Base-by-base conservation (phyloP, 768 basidiomycete genomes). In the Thelephora ganbajun region DNA sequence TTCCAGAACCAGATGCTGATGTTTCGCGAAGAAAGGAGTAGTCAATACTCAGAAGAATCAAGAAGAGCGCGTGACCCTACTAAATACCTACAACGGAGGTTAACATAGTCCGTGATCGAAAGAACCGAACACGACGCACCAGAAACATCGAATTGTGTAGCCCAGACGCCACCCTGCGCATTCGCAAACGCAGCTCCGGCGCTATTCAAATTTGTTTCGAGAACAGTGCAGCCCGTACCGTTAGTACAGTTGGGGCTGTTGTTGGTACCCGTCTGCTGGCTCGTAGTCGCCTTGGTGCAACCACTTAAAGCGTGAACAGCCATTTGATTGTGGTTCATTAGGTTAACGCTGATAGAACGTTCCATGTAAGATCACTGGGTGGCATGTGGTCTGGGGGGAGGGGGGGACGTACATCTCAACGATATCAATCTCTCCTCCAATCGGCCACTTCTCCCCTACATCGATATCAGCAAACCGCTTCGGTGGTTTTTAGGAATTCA, bases 131-230 rank as follows among this genome's bases (percentile, higher is more conserved):
- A 71, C 68, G 55, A 70, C 44, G 74, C 66, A 13, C 73, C 80
- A 1, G 70, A 59, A 6, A 66, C 63, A 43, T 82, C 82, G 48
- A 83, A 77, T 56, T 82, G 81, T 2, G 79, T 69, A 1, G 81
- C 82, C 61, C 68, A 89, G 1, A 79, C 75, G 5, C 79, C 79
- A 11, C 79, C 79, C 16, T 77, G 75, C 1, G 64, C 68, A 2
- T 56, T 41, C 2, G 65, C 66, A 50, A 76, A 76, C 6, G 57
- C 63, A 7, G 54, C 52, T 6, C 69, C 69, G 44, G 60, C 71
- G 43, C 66, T 68, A 49, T 65, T 64, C 13, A 59, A 49, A 47
- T 61, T 61, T 33, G 56, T 61, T 50, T 67, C 66, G 16, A 50
- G 52, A 34, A 56, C 53, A 3, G 54, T 53, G 48, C 59, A 58